Conservation (phyloP, 768 basidiomycete genomes). For the Terana coerulea region DNA sequence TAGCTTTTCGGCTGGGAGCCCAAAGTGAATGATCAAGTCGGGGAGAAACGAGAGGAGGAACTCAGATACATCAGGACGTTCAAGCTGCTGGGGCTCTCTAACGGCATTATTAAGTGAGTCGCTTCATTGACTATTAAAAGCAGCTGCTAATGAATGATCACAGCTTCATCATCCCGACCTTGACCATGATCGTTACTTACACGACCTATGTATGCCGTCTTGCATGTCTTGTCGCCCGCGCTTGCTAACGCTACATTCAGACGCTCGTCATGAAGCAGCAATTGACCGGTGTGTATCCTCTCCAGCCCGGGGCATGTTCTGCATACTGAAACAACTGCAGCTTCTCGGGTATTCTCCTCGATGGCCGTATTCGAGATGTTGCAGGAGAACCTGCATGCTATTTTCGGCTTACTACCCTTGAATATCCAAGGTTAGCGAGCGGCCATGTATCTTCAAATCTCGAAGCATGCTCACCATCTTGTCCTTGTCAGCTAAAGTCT, state of each 20-base stretch:
- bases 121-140: too few species aligned
- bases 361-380: constrained; percentile 20
- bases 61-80: constrained; percentile 48
- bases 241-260: constrained; percentile 4
- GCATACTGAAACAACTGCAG: background rate
- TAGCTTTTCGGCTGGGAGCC: constrained; percentile 40
- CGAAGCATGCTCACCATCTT: background rate
- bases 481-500: constrained; percentile 31
- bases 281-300: constrained; percentile 22
- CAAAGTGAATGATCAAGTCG: constrained; percentile 48
- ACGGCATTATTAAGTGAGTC: constrained; percentile 38
- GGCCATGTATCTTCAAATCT: background rate
- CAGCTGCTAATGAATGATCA: constrained; percentile 19
- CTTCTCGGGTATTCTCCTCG: constrained; percentile 14
- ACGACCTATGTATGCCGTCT: constrained; percentile 44
- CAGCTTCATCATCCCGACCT: constrained; percentile 55
- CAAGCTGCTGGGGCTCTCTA: constrained; percentile 46
- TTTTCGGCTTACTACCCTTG: constrained; percentile 22
- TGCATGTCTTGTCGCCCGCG: background rate
- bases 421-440: constrained; percentile 15
- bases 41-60: constrained; percentile 57
- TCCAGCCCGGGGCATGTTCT: background rate
- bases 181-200: constrained; percentile 64
- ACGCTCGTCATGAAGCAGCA: constrained; percentile 35
- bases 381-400: constrained; percentile 15